These are phyloP conservation scores for Dothideomycetidae sp. DNA, from an alignment of 2,329 filamentous ascomycete species.

Conservation along the genomic window DNA sequence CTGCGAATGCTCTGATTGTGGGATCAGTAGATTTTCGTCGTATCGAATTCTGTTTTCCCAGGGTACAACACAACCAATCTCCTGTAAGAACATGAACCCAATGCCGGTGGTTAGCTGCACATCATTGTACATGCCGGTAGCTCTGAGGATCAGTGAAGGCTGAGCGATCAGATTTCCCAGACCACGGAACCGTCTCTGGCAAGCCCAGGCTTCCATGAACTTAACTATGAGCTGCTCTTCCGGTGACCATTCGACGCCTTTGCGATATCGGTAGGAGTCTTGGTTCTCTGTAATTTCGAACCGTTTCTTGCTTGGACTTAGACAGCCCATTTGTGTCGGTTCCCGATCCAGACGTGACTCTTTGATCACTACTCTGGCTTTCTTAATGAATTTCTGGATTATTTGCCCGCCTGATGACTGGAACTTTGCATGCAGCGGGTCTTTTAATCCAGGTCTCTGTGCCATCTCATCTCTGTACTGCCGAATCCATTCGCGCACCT, in stretches of 20 bases:
- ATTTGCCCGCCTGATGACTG: constrained; percentile 12
- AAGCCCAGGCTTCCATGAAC: constrained; percentile 57
- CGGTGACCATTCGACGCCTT: constrained; percentile 30
- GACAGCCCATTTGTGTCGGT: constrained; percentile 19
- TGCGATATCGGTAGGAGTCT: constrained; percentile 15
- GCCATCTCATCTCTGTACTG: constrained; percentile 37
- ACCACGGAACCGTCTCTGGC: constrained; percentile 39
- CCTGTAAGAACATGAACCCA: constrained; percentile 57
- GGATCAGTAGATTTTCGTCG: constrained; percentile 39
- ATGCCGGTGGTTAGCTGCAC: constrained; percentile 33
- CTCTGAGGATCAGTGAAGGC: constrained; percentile 50
- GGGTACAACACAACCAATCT: constrained; percentile 55
- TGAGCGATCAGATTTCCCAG: constrained; percentile 44
- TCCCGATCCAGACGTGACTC: constrained; percentile 27
- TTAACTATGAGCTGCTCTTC: constrained; percentile 44
- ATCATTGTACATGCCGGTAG: constrained; percentile 46
- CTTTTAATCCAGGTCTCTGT: constrained; percentile 9
- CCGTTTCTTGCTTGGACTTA: constrained; percentile 27
- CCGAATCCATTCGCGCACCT: constrained; percentile 40
- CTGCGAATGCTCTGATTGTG: constrained; percentile 30
- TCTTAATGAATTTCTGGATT: constrained; percentile 28
- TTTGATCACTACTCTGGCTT: constrained; percentile 26
- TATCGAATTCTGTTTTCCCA: constrained; percentile 57
- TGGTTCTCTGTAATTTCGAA: constrained; percentile 14
- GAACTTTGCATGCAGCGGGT: constrained; percentile 2